Evolutionary conservation across 345 rosid genomes (phyloP).

Genomic region (Hibiscus mutabilis): DNA sequence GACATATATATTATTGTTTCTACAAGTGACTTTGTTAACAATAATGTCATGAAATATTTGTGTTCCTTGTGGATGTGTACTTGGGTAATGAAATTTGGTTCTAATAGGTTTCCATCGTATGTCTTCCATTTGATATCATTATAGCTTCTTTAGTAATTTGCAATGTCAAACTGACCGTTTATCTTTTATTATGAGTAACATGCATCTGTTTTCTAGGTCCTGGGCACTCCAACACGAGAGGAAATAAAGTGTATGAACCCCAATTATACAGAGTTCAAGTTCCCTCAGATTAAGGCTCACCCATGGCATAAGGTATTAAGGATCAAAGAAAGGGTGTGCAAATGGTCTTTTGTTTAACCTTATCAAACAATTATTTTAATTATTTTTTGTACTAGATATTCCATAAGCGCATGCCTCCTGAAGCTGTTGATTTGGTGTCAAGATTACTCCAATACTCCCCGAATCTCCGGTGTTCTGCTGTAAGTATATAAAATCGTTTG

Average conservation of each 20-base stretch:
- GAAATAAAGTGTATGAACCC: conserved; percentile 99
- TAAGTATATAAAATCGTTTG: conserved; percentile 31
- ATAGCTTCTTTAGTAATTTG: background rate
- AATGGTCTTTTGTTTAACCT: background rate
- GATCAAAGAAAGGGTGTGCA: background rate
- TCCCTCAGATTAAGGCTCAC: conserved; percentile 97
- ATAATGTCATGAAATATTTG: background rate
- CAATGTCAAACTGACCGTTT: background rate
- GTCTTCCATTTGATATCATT: background rate
- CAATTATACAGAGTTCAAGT: conserved; percentile 88
- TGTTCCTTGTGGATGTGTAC: background rate
- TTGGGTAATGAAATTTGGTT: background rate
- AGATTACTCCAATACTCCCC: conserved; percentile 96
- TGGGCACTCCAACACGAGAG: conserved; percentile 98
- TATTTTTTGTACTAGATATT: conserved; percentile 45
- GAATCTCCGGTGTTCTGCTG: conserved; percentile 73
- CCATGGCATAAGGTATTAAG: conserved; percentile 93
- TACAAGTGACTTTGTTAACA: background rate
- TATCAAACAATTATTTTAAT: background rate
- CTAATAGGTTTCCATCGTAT: background rate
- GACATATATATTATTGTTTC: background rate
- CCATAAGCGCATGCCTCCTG: conserved; percentile 95
- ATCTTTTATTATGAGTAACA: background rate
- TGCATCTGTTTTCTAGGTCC: conserved; percentile 41
- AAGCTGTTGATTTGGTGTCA: conserved; percentile 94